Conservation (phyloP, 2,329 filamentous ascomycete genomes). For the Periconia digitata region DNA sequence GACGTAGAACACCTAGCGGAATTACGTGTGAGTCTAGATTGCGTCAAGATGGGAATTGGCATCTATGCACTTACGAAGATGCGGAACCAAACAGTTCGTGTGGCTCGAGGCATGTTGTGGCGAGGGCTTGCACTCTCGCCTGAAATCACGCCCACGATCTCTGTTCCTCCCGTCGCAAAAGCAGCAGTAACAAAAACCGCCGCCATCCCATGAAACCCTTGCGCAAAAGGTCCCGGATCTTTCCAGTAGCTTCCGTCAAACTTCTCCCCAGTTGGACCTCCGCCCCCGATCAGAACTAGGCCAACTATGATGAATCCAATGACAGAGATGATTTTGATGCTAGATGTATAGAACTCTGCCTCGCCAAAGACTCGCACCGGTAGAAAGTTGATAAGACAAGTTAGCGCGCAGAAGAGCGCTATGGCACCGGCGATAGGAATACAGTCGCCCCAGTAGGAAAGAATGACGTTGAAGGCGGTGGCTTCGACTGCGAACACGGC, state of each 20-base stretch:
- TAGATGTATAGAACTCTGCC: slow-evolving; percentile 17
- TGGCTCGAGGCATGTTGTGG: slow-evolving; percentile 78
- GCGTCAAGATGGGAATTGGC: too few relatives aligned
- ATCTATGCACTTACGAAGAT: slow-evolving; percentile 39
- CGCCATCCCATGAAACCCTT: slow-evolving; percentile 50
- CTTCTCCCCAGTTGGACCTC: slow-evolving; percentile 1
- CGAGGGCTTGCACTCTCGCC: slow-evolving; percentile 74
- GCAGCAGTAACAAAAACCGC: slow-evolving; percentile 63
- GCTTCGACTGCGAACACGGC: slow-evolving; percentile 22
- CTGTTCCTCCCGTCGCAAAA: slow-evolving; percentile 66
- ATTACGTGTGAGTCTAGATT: too few relatives aligned
- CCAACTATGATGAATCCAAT: slow-evolving; percentile 18
- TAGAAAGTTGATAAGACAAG: slow-evolving; percentile 21
- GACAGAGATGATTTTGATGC: slow-evolving; percentile 19
- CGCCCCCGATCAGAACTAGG: slow-evolving; percentile 6
- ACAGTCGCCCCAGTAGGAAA: slow-evolving; percentile 27
- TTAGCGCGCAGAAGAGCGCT: slow-evolving; percentile 1
- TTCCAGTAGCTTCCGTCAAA: slow-evolving; percentile 1
- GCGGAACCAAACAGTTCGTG: slow-evolving; percentile 87
- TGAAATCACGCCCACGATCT: slow-evolving; percentile 57
- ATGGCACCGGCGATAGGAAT: slow-evolving; percentile 13
- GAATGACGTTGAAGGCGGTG: slow-evolving; percentile 17
- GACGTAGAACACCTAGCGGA: too few relatives aligned
- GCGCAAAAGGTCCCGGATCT: slow-evolving; percentile 50
- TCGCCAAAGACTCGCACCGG: slow-evolving; percentile 5